A percentile compares a stretch with the other conserved stretches of the same genome.
Evolutionary conservation across 371 early-diverging fungal species (phyloP).

Genomic region (Parasitella parasitica): DNA sequence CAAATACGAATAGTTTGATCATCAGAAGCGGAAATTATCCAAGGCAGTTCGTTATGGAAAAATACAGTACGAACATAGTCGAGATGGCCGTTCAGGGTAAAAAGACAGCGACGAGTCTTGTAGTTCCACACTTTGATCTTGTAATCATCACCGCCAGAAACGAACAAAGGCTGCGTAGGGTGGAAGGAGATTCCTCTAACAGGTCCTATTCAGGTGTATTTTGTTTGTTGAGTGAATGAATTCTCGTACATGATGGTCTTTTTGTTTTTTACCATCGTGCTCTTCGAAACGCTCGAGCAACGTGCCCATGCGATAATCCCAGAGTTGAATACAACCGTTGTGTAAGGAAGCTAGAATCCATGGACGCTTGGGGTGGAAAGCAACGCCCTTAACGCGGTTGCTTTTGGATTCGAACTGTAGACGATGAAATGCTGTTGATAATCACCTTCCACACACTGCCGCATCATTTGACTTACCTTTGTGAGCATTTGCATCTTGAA

Average conservation of each 20-base stretch:
- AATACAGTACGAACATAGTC: constrained; percentile 98
- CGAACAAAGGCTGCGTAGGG: constrained; percentile 97
- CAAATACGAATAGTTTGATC: constrained; percentile 99
- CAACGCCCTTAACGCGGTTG: constrained; percentile 96
- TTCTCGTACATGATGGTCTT: background rate
- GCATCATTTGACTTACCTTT: constrained; percentile 54
- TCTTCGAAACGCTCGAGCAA: constrained; percentile 96
- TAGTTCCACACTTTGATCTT: constrained; percentile 99
- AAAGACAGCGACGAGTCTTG: constrained; percentile 93
- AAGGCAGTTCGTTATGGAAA: constrained; percentile 99
- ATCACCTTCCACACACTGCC: too few relatives aligned
- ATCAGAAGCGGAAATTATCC: constrained; percentile 97
- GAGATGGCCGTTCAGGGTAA: constrained; percentile 96
- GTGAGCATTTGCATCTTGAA: constrained; percentile 82
- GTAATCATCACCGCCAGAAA: constrained; percentile 99
- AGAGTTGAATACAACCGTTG: constrained; percentile 97
- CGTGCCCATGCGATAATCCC: constrained; percentile 99
- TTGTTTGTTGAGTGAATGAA: background rate
- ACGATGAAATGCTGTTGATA: background rate
- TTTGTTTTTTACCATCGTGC: constrained; percentile 83
- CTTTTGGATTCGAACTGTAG: constrained; percentile 96
- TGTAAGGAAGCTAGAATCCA: constrained; percentile 97
- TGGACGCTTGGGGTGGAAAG: constrained; percentile 98
- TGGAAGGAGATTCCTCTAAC: constrained; percentile 98
- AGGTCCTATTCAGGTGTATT: constrained; percentile 85